Base-by-base conservation (phyloP, 306 rosid genomes). In the Begonia masoniana region DNA sequence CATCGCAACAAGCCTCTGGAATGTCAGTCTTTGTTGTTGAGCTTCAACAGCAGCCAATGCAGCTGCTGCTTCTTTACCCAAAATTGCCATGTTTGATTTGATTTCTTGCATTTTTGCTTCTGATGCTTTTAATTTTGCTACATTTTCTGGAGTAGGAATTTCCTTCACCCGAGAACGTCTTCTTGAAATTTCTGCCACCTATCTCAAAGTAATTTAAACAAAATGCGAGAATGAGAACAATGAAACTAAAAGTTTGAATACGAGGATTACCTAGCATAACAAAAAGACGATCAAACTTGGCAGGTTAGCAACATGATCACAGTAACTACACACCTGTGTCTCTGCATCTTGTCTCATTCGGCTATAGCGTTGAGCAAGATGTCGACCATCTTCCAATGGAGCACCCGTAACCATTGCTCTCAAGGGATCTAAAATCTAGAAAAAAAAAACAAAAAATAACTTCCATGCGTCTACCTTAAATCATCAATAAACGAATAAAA, bases 331-430 rank as follows among this genome's bases (percentile, higher is more conserved):
- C 71, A 83, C 99, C 66, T 63, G 88, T 58, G 79, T 15, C 75
- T 91, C 99, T 31, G 99, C 96, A 69, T 91, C 99, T 59, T 83
- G 99, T 66, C 99, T 76, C 96, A 91, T 81, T 56, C 86, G 78
- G 78, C 99, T 86, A 71, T 91, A 91, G 64, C 96, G 83, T 56
- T 91, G 96, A 61, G 81, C 99, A 64, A 91, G 96, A 75, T 91
- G 94, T 52, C 99, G 96, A 60, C 96, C 99, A 79, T 91, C 99
- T 88, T 86, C 99, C 73, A 91, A 67, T 66, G 99, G 99, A 56
- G 82, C 66, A 60, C 99, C 82, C 15, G 39, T 65, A 48, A 81
- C 60, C 94, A 91, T 91, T 71, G 95, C 94, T 71, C 93, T 81
- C 69, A 91, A 71, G 53, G 99, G 99, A 74, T 91, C 99, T 67